Base-by-base conservation (phyloP, 768 basidiomycete species). In the Mrakia blollopis region DNA sequence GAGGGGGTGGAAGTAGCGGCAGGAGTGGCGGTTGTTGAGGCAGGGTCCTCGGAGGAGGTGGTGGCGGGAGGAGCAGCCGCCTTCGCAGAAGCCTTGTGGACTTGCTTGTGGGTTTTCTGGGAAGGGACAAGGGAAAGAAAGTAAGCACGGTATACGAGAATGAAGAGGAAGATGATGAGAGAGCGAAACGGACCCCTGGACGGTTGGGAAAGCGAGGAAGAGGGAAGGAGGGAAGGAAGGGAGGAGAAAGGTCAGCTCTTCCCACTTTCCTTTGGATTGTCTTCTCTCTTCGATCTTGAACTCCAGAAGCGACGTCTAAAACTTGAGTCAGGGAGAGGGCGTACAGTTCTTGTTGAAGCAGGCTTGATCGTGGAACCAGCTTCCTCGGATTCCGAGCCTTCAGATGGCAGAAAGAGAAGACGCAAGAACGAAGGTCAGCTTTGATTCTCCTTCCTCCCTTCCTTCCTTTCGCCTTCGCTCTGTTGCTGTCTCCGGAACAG, bases 311-410 rank as follows among this genome's bases (percentile, higher is more conserved):
- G 30, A 35, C n/a, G 18, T 2, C 37, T n/a, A 14, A 52, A 54
- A 44, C 9, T 54, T 2, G 21, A 50, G 47, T 14, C 44, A 44
- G 69, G 32, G 30, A 35, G 37, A 25, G 10, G 25, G 78, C 94
- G 86, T 83, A 95, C 96, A 98, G 83, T 88, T 91, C 67, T 90
- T 88, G 84, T 97, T 98, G 88, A 98, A 98, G 85, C 96, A 98
- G 71, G 92, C 93, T 84, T 98, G 96, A 35, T 90, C 89, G 80
- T 96, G 98, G 85, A 95, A 98, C 80, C 83, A 84, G 44, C 82
- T 82, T n/a, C 83, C 84, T 9, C 80, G 80, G 69, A 85, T 84
- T 25, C 84, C 84, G n/a, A 85, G 79, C 73, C 84, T 85, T 54
- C 13, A n/a, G 13, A 50, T 50, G 16, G 47, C 47, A 50, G 47